Conservation (phyloP, 106 monocot genomes). For the Triglochin maritima region DNA sequence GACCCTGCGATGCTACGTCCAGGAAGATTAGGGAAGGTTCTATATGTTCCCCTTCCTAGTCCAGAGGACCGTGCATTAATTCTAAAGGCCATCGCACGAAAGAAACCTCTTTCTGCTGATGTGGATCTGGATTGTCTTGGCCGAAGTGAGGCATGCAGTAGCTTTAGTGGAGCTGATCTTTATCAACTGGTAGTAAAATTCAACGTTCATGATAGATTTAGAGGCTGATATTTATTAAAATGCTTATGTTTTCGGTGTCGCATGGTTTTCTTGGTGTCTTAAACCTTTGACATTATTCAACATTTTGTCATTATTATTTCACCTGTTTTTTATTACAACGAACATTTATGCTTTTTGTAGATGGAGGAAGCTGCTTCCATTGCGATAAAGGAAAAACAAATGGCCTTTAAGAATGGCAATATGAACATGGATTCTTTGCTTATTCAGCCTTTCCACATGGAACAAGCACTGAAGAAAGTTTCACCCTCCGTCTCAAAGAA, state of each 20-base stretch:
- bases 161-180: slow-evolving; percentile 23
- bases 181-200: slow-evolving; percentile 6
- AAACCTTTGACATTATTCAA: too few species aligned
- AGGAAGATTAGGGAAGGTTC: slow-evolving; percentile 17
- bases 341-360: not conserved
- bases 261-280: too few species aligned
- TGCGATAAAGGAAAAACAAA: slow-evolving; percentile 8
- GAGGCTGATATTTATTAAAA: too few species aligned
- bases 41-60: slow-evolving; percentile 20
- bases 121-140: slow-evolving; percentile 16
- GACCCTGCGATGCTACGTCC: slow-evolving; percentile 17
- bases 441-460: slow-evolving; percentile 7
- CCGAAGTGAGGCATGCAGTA: slow-evolving; percentile 10
- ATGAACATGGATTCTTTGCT: not conserved
- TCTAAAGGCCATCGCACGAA: slow-evolving; percentile 13
- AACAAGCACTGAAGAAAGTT: slow-evolving; percentile 12
- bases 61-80: slow-evolving; percentile 10
- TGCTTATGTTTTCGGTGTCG: too few species aligned
- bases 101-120: slow-evolving; percentile 11
- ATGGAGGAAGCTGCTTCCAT: slow-evolving; percentile 7
- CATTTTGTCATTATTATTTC: too few species aligned
- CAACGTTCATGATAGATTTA: too few species aligned
- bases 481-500: slow-evolving; percentile 14
- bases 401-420: not conserved
- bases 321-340: too few species aligned